Evolutionary conservation across 1,139 yeast genomes (phyloP).

Genomic region (Blastobotrys illinoisensis): DNA sequence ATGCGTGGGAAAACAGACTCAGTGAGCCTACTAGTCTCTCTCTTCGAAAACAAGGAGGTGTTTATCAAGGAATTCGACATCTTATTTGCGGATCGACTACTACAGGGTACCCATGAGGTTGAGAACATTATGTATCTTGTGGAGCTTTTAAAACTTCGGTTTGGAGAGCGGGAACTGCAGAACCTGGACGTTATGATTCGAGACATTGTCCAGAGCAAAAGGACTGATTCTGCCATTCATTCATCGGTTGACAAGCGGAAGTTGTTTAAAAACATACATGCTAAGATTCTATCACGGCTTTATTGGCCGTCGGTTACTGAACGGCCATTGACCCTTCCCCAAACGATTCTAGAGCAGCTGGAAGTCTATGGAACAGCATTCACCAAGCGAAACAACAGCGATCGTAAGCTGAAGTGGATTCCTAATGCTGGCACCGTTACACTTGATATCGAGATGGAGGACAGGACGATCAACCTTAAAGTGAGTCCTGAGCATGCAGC

Average conservation of each 20-base stretch:
- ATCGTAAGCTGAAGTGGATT: constrained; percentile 54
- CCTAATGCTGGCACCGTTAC: constrained; percentile 61
- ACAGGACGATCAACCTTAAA: constrained; percentile 37
- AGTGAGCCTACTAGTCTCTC: constrained; percentile 64
- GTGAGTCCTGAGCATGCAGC: constrained; percentile 72
- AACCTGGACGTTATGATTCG: constrained; percentile 79
- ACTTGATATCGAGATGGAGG: constrained; percentile 50
- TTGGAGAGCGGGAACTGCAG: constrained; percentile 60
- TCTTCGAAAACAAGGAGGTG: constrained; percentile 72
- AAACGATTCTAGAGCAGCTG: constrained; percentile 37
- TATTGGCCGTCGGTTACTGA: constrained; percentile 47
- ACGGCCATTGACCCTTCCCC: constrained; percentile 43
- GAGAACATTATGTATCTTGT: constrained; percentile 37
- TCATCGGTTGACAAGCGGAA: constrained; percentile 6
- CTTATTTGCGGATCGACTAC: constrained; percentile 57
- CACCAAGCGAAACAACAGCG: constrained; percentile 41
- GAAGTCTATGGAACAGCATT: constrained; percentile 42
- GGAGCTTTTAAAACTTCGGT: constrained; percentile 53
- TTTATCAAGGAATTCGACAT: constrained; percentile 67
- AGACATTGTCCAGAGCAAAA: constrained; percentile 46
- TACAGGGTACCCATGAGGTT: constrained; percentile 44
- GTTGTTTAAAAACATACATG: constrained; percentile 21
- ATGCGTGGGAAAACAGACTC: constrained; percentile 56
- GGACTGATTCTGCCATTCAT: constrained; percentile 27
- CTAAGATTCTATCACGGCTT: constrained; percentile 38